Evolutionary conservation across 1,284 basidiomycete genomes (phyloP), one percentile per base, ranked within the genome.

Genomic region (Singerocomus rubriflavus): DNA sequence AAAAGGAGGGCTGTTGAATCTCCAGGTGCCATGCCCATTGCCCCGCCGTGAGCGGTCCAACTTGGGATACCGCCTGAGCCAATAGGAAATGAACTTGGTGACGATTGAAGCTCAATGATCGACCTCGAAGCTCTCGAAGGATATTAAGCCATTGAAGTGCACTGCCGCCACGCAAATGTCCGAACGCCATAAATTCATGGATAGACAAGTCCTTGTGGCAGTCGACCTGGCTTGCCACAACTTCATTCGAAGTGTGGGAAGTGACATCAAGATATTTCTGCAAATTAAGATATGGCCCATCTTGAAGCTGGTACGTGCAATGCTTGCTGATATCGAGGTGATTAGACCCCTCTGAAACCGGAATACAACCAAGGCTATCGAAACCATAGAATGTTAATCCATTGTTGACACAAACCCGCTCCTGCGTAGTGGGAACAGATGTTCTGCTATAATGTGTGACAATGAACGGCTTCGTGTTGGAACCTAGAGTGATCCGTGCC

Each of bases 391-490:
- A 72, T 0, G 32, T 39, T 8, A 75, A 44, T 0, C 63, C 71
- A 39, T 76, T 73, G 27, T 71, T 66, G 21, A 75, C 64, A 4
- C 67, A 69, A 14, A 73, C 59, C 0, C 16, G 39, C 4, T 41
- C 26, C 33, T 62, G 55, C 0, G 14, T 45, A 2, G 62, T 48
- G 0, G 75, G 69, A 32, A 77, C 58, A 0, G 33, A 39, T 13
- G 49, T 50, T 8, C 2, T 30, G 13, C 48, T 52, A 53, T 80
- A 76, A 50, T 78, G 75, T 0, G 71, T 61, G 14, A 58, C 48
- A 1, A 41, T 27, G 49, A 76, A 77, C 0, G 74, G 70, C 42
- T 77, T 75, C 1, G 70, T 65, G 5, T 56, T 53, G 0, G 79
- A 80, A 2, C 60, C 73, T 11, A 76, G 59, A 0, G 67, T 61